Percentiles rank a stretch among this genome's conserved stretches.
Evolutionary conservation across 2,329 filamentous ascomycete species (phyloP).

Genomic region (Aspergillus hiratsukae): DNA sequence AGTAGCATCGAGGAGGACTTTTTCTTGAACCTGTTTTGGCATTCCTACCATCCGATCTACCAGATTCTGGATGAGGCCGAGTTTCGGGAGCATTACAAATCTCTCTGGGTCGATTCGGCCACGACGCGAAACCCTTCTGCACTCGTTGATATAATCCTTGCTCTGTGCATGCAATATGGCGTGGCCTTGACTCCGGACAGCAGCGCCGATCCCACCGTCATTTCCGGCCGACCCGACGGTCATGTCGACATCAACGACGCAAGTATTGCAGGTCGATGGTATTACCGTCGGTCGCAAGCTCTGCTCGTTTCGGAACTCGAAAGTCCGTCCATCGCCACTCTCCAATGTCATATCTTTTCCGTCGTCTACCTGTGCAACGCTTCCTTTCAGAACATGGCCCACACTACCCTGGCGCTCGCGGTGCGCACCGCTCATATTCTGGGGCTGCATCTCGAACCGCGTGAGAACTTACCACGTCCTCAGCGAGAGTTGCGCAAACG

Average conservation of each 20-base stretch:
- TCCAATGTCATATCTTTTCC: conserved; percentile 47
- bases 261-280: conserved; percentile 43
- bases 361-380: conserved; percentile 46
- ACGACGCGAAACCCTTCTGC: conserved; percentile 42
- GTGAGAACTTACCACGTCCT: conserved; percentile 24
- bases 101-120: conserved; percentile 31
- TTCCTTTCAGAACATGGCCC: conserved; percentile 47
- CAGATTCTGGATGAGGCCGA: conserved; percentile 44
- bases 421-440: conserved; percentile 46
- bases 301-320: conserved; percentile 46
- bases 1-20: conserved; percentile 44
- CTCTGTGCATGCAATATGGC: conserved; percentile 49
- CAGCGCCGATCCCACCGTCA: conserved; percentile 11
- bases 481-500: conserved; percentile 46
- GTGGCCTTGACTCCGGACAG: conserved; percentile 10
- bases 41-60: conserved; percentile 41
- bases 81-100: conserved; percentile 43
- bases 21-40: conserved; percentile 48
- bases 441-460: conserved; percentile 48
- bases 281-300: conserved; percentile 46
- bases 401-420: conserved; percentile 38
- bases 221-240: background rate
- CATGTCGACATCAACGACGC: conserved; percentile 24
- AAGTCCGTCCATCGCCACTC: conserved; percentile 44
- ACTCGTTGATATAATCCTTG: conserved; percentile 51